Evolutionary conservation across 2,329 filamentous ascomycete genomes (phyloP), one percentile per base, ranked within the genome.

Genomic region (Cyphellophora attinorum): DNA sequence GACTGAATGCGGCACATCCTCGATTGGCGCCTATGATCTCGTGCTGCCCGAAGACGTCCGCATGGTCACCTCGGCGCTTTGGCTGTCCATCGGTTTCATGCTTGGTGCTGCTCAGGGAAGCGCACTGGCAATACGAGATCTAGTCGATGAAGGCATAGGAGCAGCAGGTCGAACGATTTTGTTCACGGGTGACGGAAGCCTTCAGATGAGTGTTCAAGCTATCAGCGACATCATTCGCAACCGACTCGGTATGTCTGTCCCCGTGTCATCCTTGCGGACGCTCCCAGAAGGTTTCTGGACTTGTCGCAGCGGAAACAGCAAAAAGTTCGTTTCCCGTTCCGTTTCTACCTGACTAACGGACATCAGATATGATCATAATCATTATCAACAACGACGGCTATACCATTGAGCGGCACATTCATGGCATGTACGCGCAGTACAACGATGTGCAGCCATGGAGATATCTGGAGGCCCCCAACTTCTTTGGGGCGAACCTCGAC

Each of bases 141-240:
- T 66, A 3, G 48, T 55, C 5, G 68, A 68, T 1, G 64, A 68
- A 0, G 57, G 75, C 0, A 76, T 75, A 13, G 49, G 60, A 17
- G 49, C 50, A 11, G 52, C 60, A 25, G 78, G 6, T 55, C 79
- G 2, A 35, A 71, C 73, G 0, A 62, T 79, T 5, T 56, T 79
- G 0, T 62, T 63, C 76, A 40, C 76, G 19, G 76, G 75, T 4
- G 76, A 79, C 34, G 77, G 76, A 3, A 76, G 73, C 41, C 67
- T 81, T 39, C 71, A 79, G 43, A 70, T 81, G 58, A 81, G 76
- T 0, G 74, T 68, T 0, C 78, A 82, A 50, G 76, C 80, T 43
- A 58, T 83, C 3, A 69, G 70, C 8, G 78, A 74, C 2, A 79
- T 81, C 46, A 72, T 81, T 45, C 60, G 60, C 11, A 60, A 70